phyloP scores from a whole-genome alignment of 2,329 filamentous ascomycete species.

The Xylariaceae sp. region DNA sequence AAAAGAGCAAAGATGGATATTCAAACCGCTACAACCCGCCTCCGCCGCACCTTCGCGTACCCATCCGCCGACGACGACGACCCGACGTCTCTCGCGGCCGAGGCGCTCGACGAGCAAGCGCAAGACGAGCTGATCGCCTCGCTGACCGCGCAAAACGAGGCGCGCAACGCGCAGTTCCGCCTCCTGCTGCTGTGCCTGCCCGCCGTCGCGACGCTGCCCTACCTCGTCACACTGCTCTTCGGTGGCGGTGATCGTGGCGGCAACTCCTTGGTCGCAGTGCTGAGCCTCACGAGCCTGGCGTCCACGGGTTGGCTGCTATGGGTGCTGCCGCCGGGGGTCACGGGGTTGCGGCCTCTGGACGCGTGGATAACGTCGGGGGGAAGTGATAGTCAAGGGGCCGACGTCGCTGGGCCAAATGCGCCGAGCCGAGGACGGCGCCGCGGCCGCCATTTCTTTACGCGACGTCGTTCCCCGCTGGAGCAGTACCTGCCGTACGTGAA shows the following conservation, averaged over 20 bases:
- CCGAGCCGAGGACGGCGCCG: slow-evolving; percentile 12
- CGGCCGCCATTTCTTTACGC: slow-evolving; percentile 25
- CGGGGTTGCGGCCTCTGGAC: slow-evolving; percentile 56
- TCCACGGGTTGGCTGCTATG: slow-evolving; percentile 65
- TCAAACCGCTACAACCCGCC: slow-evolving; percentile 49
- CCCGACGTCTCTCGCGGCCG: slow-evolving; percentile 54
- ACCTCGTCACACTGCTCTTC: slow-evolving; percentile 51
- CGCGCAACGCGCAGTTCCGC: slow-evolving; percentile 61
- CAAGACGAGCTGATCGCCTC: slow-evolving; percentile 65
- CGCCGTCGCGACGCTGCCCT: slow-evolving; percentile 56
- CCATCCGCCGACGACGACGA: slow-evolving; percentile 60
- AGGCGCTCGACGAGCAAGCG: slow-evolving; percentile 50
- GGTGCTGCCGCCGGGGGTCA: slow-evolving; percentile 55
- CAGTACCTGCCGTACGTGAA: slow-evolving; percentile 65
- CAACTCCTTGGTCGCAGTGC: slow-evolving; percentile 45
- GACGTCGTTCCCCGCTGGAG: slow-evolving; percentile 51
- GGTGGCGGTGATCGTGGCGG: not conserved
- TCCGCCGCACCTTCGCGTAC: slow-evolving; percentile 79
- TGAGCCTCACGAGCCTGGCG: slow-evolving; percentile 65
- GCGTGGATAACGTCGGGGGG: slow-evolving; percentile 39
- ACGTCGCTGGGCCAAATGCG: no score
- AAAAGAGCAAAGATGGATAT: slow-evolving; percentile 4
- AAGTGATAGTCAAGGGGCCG: not conserved
- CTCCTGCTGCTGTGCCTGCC: slow-evolving; percentile 64
- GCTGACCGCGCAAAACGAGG: slow-evolving; percentile 58